Percentiles rank a stretch among this genome's conserved stretches.
These are phyloP conservation scores for Podila epicladia DNA, from an alignment of 192 early-diverging fungal species.

Conservation along the genomic window DNA sequence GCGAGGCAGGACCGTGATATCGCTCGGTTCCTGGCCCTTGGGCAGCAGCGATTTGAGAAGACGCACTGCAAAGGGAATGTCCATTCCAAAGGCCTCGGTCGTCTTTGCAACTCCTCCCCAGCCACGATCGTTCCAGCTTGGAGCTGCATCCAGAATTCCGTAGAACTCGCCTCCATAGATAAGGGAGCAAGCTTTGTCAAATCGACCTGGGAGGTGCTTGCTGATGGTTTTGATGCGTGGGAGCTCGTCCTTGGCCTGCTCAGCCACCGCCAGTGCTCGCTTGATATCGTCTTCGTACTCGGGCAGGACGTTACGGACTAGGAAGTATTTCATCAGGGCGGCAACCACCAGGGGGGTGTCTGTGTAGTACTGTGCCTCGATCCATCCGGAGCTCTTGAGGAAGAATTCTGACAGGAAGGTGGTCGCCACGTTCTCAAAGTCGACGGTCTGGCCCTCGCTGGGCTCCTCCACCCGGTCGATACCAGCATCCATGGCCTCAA, in stretches of 20 bases:
- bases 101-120: slow-evolving; percentile 19
- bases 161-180: slow-evolving; percentile 58
- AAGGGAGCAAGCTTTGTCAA: slow-evolving; percentile 63
- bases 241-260: slow-evolving; percentile 56
- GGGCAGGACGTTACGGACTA: slow-evolving; percentile 57
- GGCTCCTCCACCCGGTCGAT: slow-evolving; percentile 55
- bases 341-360: slow-evolving; percentile 55
- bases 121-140: not conserved
- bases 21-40: slow-evolving; percentile 2
- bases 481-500: slow-evolving; percentile 51
- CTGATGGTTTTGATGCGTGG: slow-evolving; percentile 57
- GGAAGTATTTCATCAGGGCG: slow-evolving; percentile 60
- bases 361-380: slow-evolving; percentile 56
- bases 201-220: slow-evolving; percentile 51
- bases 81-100: slow-evolving; percentile 36
- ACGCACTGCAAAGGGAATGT: slow-evolving; percentile 8
- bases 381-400: slow-evolving; percentile 53
- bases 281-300: slow-evolving; percentile 62
- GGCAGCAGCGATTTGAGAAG: slow-evolving; percentile 26
- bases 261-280: slow-evolving; percentile 51
- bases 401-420: slow-evolving; percentile 65
- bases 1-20: not conserved
- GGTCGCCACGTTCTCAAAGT: slow-evolving; percentile 54
- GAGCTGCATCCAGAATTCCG: slow-evolving; percentile 30
- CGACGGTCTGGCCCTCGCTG: slow-evolving; percentile 46